Base-by-base conservation (phyloP, 2,329 filamentous ascomycete genomes). In the Pseudogymnoascus sp. region DNA sequence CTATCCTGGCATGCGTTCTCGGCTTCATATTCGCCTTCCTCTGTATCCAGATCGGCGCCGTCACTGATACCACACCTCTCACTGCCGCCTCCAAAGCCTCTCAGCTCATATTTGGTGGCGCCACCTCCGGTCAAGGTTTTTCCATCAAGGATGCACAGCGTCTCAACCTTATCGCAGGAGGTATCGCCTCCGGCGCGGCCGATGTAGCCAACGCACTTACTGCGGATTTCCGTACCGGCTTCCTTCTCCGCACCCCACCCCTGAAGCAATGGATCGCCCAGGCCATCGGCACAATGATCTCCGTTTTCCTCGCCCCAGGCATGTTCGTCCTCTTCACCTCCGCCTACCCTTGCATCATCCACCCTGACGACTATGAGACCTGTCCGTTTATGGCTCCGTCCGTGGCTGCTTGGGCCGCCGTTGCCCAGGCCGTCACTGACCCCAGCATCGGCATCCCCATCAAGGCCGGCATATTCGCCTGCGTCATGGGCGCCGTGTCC, bases 61-160 rank as follows among this genome's bases (percentile, higher is more conserved):
- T 82, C n/a, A 84, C 80, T 14, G 83, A 86, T 68, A 82, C 82
- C 68, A 85, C 86, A 0, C 86, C 86, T 0, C 76, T 89, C 2
- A 88, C 86, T 2, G 85, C 86, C 3, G 84, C 84, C 0, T 81
- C 85, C 67, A 89, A 89, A 74, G 86, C 86, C 4, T 86, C 85
- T 1, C 86, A 89, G 76, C 82, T 89, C 63, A 80, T 89, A 62
- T 85, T 87, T 56, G 86, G 86, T 67, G 86, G 82, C 61, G 85
- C 85, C 31, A 88, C 86, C 37, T 79, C 80, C 40, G 79, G 81
- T 66, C 77, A 81, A 64, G 75, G 80, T 66, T 82, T 80, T 73
- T 69, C 74, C 1, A 67, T 82, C 63, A 68, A 74, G 6, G 73
- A 81, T 14, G 84, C 86, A 0, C 86, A 88, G 74, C 77, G 79